Evolutionary conservation across 768 basidiomycete genomes (phyloP), one percentile per base, ranked within the genome.

Genomic region (Fibroporia radiculosa): DNA sequence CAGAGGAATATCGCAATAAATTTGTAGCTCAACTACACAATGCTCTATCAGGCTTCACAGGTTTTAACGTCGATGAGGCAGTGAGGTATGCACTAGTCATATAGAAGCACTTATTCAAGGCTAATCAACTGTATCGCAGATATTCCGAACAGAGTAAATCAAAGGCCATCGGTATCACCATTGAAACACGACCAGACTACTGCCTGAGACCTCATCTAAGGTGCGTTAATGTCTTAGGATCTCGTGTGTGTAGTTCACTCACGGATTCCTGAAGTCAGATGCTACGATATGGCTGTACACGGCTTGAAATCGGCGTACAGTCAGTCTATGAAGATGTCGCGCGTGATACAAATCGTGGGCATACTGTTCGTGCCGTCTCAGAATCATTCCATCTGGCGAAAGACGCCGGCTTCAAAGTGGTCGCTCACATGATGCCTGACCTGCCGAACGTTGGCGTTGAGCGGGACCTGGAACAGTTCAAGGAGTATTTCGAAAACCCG

Each of bases 391-490:
- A 98, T 58, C 80, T 99, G 56, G 84, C 93, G 16, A 99, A 99
- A 63, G 95, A 99, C 57, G 96, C 95, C 1, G 96, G 96, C 3
- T 99, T 96, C 82, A 99, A 99, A 66, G 93, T 99, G 44, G 96
- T 99, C 23, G 93, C 93, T 16, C 96, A 99, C 62, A 98, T 98
- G 96, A 99, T 99, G 93, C 93, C 93, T 12, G 95, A 99, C 63
- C 76, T 98, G 7, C 95, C 95, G 7, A 99, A 99, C 61, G 90
- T 98, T 46, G 96, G 96, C 26, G 75, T 95, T 48, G 96, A 98
- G 68, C 80, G 96, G 45, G 96, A 99, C 64, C 77, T 99, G 37
- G 93, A 93, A 58, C 96, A 98, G 59, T 99, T 99, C 75, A 93
- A 96, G 62, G 96, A 98, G 62, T 99, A 93, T 63, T 99, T 99